Evolutionary conservation across 2,329 filamentous ascomycete genomes (phyloP).

Genomic region (Simplicillium aogashimaense): DNA sequence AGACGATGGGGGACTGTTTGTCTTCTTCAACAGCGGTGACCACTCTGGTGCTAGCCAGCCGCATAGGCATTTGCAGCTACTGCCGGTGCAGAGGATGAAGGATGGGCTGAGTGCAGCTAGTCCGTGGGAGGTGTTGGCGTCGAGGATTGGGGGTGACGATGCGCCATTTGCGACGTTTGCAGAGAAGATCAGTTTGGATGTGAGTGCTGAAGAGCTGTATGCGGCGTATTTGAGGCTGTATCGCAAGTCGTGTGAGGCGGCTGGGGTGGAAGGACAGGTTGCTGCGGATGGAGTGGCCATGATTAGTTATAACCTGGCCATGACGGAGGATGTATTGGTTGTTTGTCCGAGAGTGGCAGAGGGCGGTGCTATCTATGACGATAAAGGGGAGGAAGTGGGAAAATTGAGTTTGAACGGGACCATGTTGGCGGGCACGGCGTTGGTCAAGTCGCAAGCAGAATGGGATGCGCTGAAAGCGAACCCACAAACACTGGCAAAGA

Average conservation of each 20-base stretch:
- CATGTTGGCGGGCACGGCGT: constrained; percentile 51
- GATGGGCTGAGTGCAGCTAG: constrained; percentile 30
- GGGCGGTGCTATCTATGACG: constrained; percentile 24
- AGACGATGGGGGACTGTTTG: constrained; percentile 36
- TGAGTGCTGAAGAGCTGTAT: constrained; percentile 26
- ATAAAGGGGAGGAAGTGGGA: constrained; percentile 25
- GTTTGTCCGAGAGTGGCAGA: constrained; percentile 45
- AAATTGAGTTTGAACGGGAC: constrained; percentile 49
- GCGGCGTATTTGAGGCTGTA: constrained; percentile 38
- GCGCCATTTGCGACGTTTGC: constrained; percentile 37
- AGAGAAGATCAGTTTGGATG: constrained; percentile 22
- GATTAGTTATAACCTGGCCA: constrained; percentile 56
- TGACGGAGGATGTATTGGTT: constrained; percentile 43
- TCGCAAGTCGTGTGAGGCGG: constrained; percentile 27
- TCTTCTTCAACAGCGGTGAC: constrained; percentile 61
- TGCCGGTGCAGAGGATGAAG: constrained; percentile 55
- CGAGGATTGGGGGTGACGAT: constrained; percentile 18
- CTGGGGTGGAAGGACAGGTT: constrained; percentile 9
- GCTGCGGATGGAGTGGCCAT: constrained; percentile 28
- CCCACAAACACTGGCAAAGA: constrained; percentile 10
- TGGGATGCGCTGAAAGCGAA: constrained; percentile 43
- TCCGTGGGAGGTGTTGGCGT: constrained; percentile 40
- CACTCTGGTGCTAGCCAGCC: constrained; percentile 63
- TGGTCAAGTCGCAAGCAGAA: constrained; percentile 49
- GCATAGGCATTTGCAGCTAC: constrained; percentile 62